These are phyloP conservation scores for Tolypocladium tundrense DNA, from an alignment of 2,329 filamentous ascomycete species.

Conservation along the genomic window DNA sequence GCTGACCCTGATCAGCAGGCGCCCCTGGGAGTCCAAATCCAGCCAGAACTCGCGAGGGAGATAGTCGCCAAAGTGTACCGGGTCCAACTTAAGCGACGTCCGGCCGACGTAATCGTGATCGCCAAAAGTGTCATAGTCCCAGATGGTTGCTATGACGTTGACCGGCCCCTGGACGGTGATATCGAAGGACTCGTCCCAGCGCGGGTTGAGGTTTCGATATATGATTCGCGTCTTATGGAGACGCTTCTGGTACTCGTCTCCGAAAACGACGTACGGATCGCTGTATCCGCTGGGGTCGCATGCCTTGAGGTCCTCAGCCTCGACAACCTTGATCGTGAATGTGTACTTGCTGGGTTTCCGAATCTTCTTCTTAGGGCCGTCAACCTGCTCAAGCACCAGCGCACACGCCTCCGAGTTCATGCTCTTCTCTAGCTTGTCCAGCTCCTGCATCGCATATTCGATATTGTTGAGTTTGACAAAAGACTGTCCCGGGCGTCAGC, in stretches of 20 bases:
- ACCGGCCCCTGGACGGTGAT: conserved; percentile 86
- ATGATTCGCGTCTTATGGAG: conserved; percentile 91
- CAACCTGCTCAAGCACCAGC: conserved; percentile 63
- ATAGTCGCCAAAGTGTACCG: conserved; percentile 93
- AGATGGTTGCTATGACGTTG: conserved; percentile 92
- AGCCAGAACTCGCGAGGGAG: conserved; percentile 95
- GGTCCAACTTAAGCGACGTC: conserved; percentile 96
- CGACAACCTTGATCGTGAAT: conserved; percentile 97
- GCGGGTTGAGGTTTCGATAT: conserved; percentile 79
- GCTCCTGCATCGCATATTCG: conserved; percentile 83
- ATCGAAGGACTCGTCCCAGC: conserved; percentile 96
- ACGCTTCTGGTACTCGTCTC: conserved; percentile 95
- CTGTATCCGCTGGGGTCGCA: conserved; percentile 91
- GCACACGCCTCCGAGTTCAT: conserved; percentile 91
- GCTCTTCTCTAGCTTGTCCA: conserved; percentile 80
- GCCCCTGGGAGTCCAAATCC: conserved; percentile 89
- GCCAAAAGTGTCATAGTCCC: conserved; percentile 96
- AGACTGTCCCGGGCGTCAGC: conserved; percentile 47
- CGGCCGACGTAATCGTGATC: conserved; percentile 96
- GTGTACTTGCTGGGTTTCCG: conserved; percentile 79
- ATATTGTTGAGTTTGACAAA: conserved; percentile 98
- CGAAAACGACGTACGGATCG: conserved; percentile 93
- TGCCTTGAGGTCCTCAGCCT: conserved; percentile 95
- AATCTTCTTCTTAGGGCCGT: conserved; percentile 55
- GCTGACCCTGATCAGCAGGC: conserved; percentile 79